A percentile compares a stretch with the other conserved stretches of the same genome.
Conservation (phyloP, 202 grass and related monocot genomes). For the Brachypodium distachyon region DNA sequence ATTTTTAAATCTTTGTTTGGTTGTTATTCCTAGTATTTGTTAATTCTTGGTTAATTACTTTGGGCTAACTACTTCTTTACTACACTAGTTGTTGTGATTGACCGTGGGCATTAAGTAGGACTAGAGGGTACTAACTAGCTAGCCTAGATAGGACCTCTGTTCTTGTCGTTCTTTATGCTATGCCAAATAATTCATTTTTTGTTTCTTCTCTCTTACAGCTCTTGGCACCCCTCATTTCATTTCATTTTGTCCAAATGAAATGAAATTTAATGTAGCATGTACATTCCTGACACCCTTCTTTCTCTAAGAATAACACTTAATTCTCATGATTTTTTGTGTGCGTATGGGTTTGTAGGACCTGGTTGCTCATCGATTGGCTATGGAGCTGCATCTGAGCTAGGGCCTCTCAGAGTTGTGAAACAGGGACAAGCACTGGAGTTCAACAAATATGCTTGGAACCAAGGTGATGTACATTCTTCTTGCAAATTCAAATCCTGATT, state of each 20-base stretch:
- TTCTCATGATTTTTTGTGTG: too few species aligned
- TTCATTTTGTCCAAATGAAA: too few species aligned
- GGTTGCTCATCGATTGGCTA: slow-evolving; percentile 78
- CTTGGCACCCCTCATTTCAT: too few species aligned
- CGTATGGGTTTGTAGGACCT: too few species aligned
- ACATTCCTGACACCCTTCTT: neutral
- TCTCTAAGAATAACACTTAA: too few species aligned
- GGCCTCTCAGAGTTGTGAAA: slow-evolving; percentile 52
- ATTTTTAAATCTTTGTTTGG: neutral
- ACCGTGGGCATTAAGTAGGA: neutral
- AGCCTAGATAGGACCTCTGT: neutral
- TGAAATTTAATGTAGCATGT: neutral
- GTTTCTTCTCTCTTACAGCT: too few species aligned
- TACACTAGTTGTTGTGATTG: neutral
- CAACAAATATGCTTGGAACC: slow-evolving; percentile 69
- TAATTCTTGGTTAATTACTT: neutral
- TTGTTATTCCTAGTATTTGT: neutral
- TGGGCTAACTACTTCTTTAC: neutral
- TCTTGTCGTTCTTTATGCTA: neutral
- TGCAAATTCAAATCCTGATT: neutral
- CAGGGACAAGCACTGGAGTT: slow-evolving; percentile 49
- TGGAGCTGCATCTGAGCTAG: slow-evolving; percentile 63
- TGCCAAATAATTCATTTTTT: neutral
- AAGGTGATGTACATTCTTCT: slow-evolving; percentile 33
- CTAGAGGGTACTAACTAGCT: neutral